Percentiles rank a stretch among this genome's conserved stretches.
Conservation (phyloP, 2,329 filamentous ascomycete species). For the Lomentospora prolificans region DNA sequence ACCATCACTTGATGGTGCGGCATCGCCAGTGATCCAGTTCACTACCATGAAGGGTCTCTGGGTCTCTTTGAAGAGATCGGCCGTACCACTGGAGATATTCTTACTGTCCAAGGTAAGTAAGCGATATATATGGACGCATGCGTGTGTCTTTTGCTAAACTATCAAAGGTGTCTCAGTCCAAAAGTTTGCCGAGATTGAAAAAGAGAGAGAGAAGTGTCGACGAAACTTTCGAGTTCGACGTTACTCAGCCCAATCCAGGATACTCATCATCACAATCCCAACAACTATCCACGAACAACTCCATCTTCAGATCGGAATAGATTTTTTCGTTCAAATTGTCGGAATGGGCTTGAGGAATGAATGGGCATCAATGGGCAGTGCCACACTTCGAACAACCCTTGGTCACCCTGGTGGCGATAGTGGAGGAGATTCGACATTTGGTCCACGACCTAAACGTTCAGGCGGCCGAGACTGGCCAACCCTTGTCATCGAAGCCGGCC, state of each 20-base stretch:
- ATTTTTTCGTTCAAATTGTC: background rate
- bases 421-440: background rate
- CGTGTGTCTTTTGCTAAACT: too few relatives aligned
- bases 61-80: too few relatives aligned
- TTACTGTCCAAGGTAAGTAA: too few relatives aligned
- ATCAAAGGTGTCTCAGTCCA: background rate
- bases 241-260: background rate
- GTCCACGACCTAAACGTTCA: background rate
- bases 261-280: background rate
- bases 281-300: background rate
- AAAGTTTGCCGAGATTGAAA: background rate
- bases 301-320: background rate
- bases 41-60: too few relatives aligned
- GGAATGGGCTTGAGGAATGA: background rate
- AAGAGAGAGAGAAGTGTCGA: background rate
- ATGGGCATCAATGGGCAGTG: background rate
- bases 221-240: background rate
- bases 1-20: too few relatives aligned
- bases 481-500: constrained; percentile 7
- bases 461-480: constrained; percentile 4
- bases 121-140: too few relatives aligned
- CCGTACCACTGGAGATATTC: too few relatives aligned
- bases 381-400: background rate
- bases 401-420: background rate
- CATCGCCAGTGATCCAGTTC: too few relatives aligned